phyloP scores from a whole-genome alignment of 2,329 filamentous ascomycete species.

The Chrysoporthe puriensis region DNA sequence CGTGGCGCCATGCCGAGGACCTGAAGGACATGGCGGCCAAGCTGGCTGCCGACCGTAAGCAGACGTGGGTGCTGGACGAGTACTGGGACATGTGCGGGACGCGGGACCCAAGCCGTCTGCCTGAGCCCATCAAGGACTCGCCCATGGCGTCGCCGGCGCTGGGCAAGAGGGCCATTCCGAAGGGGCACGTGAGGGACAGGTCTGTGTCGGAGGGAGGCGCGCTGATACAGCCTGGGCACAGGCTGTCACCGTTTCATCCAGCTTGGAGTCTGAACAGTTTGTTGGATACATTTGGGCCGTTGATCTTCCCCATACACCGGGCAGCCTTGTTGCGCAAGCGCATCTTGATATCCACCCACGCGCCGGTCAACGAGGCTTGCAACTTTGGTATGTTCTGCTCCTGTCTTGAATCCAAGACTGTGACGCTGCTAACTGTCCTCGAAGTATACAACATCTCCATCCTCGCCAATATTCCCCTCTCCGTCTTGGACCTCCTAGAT shows the following conservation, averaged over 20 bases:
- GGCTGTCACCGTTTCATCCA: slow-evolving; percentile 78
- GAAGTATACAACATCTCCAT: slow-evolving; percentile 92
- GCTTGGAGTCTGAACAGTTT: slow-evolving; percentile 80
- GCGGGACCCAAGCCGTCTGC: slow-evolving; percentile 42
- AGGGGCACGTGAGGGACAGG: slow-evolving; percentile 57
- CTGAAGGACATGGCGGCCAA: slow-evolving; percentile 75
- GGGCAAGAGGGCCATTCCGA: slow-evolving; percentile 42
- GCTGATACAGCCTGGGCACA: slow-evolving; percentile 63
- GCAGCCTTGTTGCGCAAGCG: slow-evolving; percentile 85
- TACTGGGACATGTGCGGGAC: slow-evolving; percentile 75
- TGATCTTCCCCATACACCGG: slow-evolving; percentile 89
- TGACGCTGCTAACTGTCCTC: slow-evolving; percentile 32
- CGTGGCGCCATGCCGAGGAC: slow-evolving; percentile 82
- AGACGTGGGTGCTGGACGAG: slow-evolving; percentile 68
- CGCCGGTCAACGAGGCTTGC: slow-evolving; percentile 83
- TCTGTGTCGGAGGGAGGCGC: slow-evolving; percentile 66
- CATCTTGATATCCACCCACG: slow-evolving; percentile 83
- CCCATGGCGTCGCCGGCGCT: slow-evolving; percentile 56
- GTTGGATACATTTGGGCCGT: slow-evolving; percentile 82
- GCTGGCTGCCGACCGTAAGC: slow-evolving; percentile 67
- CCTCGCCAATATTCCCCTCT: slow-evolving; percentile 82
- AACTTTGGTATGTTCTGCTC: slow-evolving; percentile 72
- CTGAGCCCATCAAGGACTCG: slow-evolving; percentile 46
- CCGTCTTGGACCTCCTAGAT: slow-evolving; percentile 71
- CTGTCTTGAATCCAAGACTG: not conserved